Evolutionary conservation across 495 filamentous ascomycete species (phyloP).

Genomic region (Penicilliopsis zonata): DNA sequence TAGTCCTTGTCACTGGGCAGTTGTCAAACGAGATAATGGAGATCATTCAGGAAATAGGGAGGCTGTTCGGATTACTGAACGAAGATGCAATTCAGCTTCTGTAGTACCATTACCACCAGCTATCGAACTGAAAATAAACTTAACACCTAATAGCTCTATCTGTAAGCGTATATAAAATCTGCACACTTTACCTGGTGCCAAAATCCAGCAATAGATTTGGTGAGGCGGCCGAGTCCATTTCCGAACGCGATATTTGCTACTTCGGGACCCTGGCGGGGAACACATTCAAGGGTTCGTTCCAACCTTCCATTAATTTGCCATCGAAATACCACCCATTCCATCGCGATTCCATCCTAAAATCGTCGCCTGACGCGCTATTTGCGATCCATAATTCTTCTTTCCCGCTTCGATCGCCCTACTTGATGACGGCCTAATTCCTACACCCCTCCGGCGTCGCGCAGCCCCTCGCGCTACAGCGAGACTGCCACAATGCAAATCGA

Average conservation of each 20-base stretch:
- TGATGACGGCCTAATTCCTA: slow-evolving; percentile 32
- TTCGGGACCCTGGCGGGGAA: slow-evolving; percentile 18
- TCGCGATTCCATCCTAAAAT: slow-evolving; percentile 16
- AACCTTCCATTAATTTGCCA: slow-evolving; percentile 14
- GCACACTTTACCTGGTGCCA: no score
- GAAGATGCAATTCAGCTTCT: slow-evolving; percentile 63
- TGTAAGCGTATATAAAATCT: background rate
- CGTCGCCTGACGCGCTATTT: slow-evolving; percentile 5
- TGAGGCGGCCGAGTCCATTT: background rate
- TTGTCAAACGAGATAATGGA: slow-evolving; percentile 37
- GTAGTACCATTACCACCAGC: slow-evolving; percentile 11
- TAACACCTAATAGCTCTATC: no score
- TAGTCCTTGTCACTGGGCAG: slow-evolving; percentile 42
- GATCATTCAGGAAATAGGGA: slow-evolving; percentile 36
- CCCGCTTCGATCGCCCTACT: slow-evolving; percentile 8
- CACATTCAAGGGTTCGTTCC: slow-evolving; percentile 9
- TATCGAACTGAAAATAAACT: background rate
- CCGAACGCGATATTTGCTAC: background rate
- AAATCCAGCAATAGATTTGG: no score
- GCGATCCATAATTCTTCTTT: no score
- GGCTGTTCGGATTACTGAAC: slow-evolving; percentile 59
- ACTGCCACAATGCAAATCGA: slow-evolving; percentile 66
- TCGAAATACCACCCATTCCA: slow-evolving; percentile 16
- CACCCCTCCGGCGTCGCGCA: slow-evolving; percentile 29
- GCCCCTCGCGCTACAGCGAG: slow-evolving; percentile 31